Evolutionary conservation across 495 filamentous ascomycete genomes (phyloP).

Genomic region (Bacidia rubella): DNA sequence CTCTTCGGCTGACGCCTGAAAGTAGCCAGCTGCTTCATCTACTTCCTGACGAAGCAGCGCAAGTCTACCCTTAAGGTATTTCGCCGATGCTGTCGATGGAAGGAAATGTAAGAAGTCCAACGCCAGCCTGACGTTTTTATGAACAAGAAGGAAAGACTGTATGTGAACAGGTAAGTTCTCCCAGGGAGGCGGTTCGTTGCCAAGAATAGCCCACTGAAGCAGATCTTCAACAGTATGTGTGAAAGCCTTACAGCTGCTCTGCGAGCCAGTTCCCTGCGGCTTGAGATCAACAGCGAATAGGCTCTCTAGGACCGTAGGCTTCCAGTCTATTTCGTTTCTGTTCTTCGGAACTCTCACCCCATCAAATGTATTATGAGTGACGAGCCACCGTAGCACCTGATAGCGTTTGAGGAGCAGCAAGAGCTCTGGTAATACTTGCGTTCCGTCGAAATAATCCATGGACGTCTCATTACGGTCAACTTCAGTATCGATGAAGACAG

Average conservation of each 20-base stretch:
- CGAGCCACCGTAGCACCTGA: slow-evolving; percentile 71
- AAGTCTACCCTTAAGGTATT: slow-evolving; percentile 76
- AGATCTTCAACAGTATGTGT: slow-evolving; percentile 37
- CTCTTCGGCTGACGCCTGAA: slow-evolving; percentile 30
- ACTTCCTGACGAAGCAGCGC: slow-evolving; percentile 59
- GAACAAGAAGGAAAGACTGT: slow-evolving; percentile 58
- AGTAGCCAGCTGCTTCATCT: slow-evolving; percentile 57
- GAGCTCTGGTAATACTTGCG: slow-evolving; percentile 51
- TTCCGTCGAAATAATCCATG: slow-evolving; percentile 50
- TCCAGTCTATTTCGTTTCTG: slow-evolving; percentile 10
- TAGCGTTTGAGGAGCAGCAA: slow-evolving; percentile 56
- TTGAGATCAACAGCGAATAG: slow-evolving; percentile 36
- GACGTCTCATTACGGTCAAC: slow-evolving; percentile 52
- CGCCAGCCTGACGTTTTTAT: slow-evolving; percentile 57
- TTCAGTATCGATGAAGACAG: slow-evolving; percentile 71
- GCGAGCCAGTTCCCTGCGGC: slow-evolving; percentile 28
- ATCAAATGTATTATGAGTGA: slow-evolving; percentile 36
- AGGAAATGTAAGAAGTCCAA: slow-evolving; percentile 61
- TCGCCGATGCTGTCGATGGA: slow-evolving; percentile 54
- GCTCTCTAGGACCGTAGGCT: slow-evolving; percentile 33
- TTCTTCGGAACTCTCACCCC: slow-evolving; percentile 7
- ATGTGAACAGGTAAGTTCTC: slow-evolving; percentile 40
- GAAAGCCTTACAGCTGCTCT: slow-evolving; percentile 34
- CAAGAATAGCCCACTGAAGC: slow-evolving; percentile 34
- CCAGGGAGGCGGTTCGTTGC: slow-evolving; percentile 28